Conservation (phyloP, 371 early-diverging fungal genomes). For the Sporodiniella umbellata region DNA sequence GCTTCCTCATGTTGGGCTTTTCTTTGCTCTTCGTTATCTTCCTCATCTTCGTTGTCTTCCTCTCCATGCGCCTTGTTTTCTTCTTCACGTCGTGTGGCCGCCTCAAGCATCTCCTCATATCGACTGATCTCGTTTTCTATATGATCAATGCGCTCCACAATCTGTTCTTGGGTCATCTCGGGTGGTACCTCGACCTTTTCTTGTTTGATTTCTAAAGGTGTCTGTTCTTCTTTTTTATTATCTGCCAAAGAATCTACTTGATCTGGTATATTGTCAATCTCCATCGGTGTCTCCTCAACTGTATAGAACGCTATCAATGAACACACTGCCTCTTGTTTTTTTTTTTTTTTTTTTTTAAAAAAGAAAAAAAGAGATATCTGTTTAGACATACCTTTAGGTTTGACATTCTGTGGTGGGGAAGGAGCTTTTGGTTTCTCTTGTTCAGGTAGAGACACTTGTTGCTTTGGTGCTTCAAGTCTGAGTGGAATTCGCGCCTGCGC, state of each 20-base stretch:
- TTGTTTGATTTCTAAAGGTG: neutral
- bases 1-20: conserved; percentile 29
- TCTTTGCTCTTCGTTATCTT: conserved; percentile 20
- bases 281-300: neutral
- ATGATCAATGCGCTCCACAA: conserved; percentile 48
- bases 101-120: conserved; percentile 44
- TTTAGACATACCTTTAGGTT: neutral
- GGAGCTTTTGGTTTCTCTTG: neutral
- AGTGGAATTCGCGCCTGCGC: neutral
- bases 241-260: neutral
- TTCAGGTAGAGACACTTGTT: neutral
- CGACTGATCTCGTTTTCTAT: conserved; percentile 47
- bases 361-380: too few species aligned
- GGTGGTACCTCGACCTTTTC: neutral
- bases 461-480: neutral
- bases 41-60: conserved; percentile 11
- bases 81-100: conserved; percentile 19
- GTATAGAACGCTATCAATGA: neutral
- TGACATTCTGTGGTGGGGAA: neutral
- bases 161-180: conserved; percentile 42
- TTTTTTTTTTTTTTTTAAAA: too few species aligned
- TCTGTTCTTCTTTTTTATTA: neutral
- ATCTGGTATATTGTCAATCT: neutral
- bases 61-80: conserved; percentile 10
- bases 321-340: neutral